phyloP scores from a whole-genome alignment of 2,329 filamentous ascomycete genomes.

The Moelleriella libera region DNA sequence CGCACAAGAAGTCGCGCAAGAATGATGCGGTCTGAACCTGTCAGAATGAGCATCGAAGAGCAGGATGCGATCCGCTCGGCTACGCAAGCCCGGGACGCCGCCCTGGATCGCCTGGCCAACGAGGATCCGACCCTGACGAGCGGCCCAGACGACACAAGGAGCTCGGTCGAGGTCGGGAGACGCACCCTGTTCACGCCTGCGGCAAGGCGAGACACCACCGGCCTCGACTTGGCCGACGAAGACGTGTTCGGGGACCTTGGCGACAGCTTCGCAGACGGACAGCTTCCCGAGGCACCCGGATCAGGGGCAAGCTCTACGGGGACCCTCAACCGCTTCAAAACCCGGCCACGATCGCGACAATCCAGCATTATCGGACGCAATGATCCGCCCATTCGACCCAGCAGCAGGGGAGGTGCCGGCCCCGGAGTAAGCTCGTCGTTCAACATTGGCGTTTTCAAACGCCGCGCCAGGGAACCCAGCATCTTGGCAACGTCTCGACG shows the following conservation, averaged over 20 bases:
- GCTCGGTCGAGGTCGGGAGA: slow-evolving; percentile 23
- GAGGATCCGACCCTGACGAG: slow-evolving; percentile 17
- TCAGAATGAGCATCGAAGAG: slow-evolving; percentile 10
- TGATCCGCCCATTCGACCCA: slow-evolving; percentile 36
- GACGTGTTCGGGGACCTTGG: slow-evolving; percentile 31
- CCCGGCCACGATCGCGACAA: slow-evolving; percentile 24
- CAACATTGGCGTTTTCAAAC: slow-evolving; percentile 43
- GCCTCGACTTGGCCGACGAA: slow-evolving; percentile 32
- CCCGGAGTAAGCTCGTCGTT: slow-evolving; percentile 34
- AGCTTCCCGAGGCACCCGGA: slow-evolving; percentile 16
- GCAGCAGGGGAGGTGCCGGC: slow-evolving; percentile 33
- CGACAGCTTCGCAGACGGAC: slow-evolving; percentile 26
- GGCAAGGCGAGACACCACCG: slow-evolving; percentile 27
- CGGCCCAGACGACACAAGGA: slow-evolving; percentile 14
- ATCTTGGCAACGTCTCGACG: slow-evolving; percentile 41
- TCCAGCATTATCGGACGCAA: slow-evolving; percentile 37
- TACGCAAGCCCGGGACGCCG: slow-evolving; percentile 18
- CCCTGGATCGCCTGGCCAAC: slow-evolving; percentile 19
- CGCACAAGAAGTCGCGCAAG: slow-evolving; percentile 9
- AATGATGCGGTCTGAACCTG: slow-evolving; percentile 4
- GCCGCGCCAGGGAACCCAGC: slow-evolving; percentile 45
- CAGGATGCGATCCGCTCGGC: slow-evolving; percentile 13
- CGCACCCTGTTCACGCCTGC: slow-evolving; percentile 18
- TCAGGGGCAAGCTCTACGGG: slow-evolving; percentile 31
- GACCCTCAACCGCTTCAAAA: slow-evolving; percentile 30